Conservation (phyloP, 129 eudicot species). For the Smallanthus sonchifolius region DNA sequence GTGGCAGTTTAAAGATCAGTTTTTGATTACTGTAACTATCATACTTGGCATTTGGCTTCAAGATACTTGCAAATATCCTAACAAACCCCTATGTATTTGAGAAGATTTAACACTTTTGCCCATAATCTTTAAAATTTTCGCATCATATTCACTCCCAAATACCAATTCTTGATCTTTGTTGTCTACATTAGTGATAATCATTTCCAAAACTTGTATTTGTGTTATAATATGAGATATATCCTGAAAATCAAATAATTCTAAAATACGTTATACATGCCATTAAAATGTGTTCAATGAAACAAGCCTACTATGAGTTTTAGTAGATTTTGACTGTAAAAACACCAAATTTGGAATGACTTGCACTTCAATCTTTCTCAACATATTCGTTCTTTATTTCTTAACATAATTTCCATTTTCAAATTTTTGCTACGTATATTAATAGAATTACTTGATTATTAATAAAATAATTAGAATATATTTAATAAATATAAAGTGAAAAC, state of each 20-base stretch:
- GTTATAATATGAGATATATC: background rate
- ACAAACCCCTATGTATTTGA: background rate
- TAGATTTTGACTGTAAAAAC: background rate
- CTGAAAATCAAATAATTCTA: background rate
- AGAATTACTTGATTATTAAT: background rate
- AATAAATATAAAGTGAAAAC: background rate
- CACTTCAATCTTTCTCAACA: background rate
- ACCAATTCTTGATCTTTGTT: background rate
- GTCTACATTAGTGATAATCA: background rate
- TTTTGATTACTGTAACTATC: background rate
- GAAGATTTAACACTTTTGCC: background rate
- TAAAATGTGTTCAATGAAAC: background rate
- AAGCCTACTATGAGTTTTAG: background rate
- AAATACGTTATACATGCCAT: background rate
- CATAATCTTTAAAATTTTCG: background rate
- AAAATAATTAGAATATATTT: background rate
- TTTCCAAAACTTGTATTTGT: background rate
- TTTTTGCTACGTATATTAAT: background rate
- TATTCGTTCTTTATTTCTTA: background rate
- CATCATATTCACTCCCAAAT: background rate
- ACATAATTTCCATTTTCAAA: background rate
- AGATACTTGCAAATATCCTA: slow-evolving; percentile 11
- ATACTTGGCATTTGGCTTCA: background rate
- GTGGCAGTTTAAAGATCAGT: background rate
- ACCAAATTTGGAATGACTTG: background rate